These are phyloP conservation scores for Amphicarpaea edgeworthii DNA, from an alignment of 306 rosid genomes.

Conservation along the genomic window DNA sequence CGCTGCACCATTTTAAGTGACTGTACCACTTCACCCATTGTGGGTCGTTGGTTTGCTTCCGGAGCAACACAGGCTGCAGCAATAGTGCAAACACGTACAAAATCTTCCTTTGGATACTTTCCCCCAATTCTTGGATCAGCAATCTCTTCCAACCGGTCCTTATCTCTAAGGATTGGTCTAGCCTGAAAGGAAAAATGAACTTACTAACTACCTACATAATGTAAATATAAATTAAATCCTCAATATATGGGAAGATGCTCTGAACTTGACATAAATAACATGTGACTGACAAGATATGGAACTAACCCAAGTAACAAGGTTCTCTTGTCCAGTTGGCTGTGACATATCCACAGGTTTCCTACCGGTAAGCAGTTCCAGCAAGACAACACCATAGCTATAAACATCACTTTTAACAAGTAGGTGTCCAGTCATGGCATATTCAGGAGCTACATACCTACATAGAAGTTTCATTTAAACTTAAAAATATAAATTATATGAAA, in stretches of 20 bases:
- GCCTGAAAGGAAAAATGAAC: slow-evolving; percentile 67
- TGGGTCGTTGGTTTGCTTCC: slow-evolving; percentile 96
- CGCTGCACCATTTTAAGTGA: slow-evolving; percentile 99
- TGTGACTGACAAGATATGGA: slow-evolving; percentile 32
- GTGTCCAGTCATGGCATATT: slow-evolving; percentile 98
- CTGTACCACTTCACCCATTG: slow-evolving; percentile 99
- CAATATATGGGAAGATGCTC: not conserved
- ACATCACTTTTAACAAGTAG: slow-evolving; percentile 96
- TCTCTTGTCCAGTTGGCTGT: slow-evolving; percentile 93
- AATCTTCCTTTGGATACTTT: slow-evolving; percentile 87
- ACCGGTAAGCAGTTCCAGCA: slow-evolving; percentile 90
- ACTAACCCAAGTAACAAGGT: slow-evolving; percentile 97
- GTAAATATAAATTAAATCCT: not conserved
- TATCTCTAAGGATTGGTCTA: slow-evolving; percentile 93
- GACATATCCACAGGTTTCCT: slow-evolving; percentile 98
- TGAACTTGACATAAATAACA: slow-evolving; percentile 33
- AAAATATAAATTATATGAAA: not conserved
- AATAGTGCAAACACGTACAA: slow-evolving; percentile 86
- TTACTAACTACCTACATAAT: slow-evolving; percentile 26
- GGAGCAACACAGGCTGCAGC: slow-evolving; percentile 99
- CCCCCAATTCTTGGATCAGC: slow-evolving; percentile 89
- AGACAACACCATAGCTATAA: slow-evolving; percentile 98
- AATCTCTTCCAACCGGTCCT: slow-evolving; percentile 86
- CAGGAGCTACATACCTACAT: slow-evolving; percentile 95
- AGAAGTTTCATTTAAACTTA: slow-evolving; percentile 43